Conservation (phyloP, 2,329 filamentous ascomycete species). For the Cytospora chrysosperma region DNA sequence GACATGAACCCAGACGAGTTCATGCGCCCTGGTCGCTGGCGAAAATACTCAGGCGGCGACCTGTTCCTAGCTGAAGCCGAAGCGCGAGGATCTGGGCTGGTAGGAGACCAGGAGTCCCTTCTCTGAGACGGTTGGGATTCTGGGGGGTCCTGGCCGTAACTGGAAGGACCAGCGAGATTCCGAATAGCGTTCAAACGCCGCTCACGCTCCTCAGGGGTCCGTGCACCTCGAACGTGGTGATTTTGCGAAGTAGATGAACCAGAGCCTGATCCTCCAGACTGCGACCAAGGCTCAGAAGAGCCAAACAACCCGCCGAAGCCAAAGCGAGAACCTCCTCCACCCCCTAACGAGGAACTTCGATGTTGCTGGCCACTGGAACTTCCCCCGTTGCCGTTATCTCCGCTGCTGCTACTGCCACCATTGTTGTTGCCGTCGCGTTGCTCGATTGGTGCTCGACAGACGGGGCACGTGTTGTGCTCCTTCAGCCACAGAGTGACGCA, state of each 20-base stretch:
- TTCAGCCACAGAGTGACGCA: slow-evolving; percentile 83
- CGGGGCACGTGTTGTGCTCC: slow-evolving; percentile 91
- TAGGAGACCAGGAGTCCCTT: slow-evolving; percentile 23
- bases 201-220: slow-evolving; percentile 23
- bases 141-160: background rate
- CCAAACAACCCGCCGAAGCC: background rate
- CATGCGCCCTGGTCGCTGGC: background rate
- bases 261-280: background rate
- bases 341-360: background rate
- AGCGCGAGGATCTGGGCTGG: slow-evolving; percentile 17
- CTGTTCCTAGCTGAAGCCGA: slow-evolving; percentile 18
- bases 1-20: slow-evolving; percentile 11
- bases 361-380: background rate
- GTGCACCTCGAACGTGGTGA: slow-evolving; percentile 10
- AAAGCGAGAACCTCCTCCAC: background rate
- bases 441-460: slow-evolving; percentile 65
- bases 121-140: slow-evolving; percentile 8
- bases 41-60: slow-evolving; percentile 13
- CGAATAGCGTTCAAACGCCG: slow-evolving; percentile 30
- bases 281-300: background rate
- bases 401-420: background rate
- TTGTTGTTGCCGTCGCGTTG: slow-evolving; percentile 28
- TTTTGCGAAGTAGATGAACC: slow-evolving; percentile 2
- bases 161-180: slow-evolving; percentile 21
- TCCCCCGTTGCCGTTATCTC: background rate